These are phyloP conservation scores for Xylariaceae sp. DNA, from an alignment of 2,329 filamentous ascomycete genomes.

Conservation along the genomic window DNA sequence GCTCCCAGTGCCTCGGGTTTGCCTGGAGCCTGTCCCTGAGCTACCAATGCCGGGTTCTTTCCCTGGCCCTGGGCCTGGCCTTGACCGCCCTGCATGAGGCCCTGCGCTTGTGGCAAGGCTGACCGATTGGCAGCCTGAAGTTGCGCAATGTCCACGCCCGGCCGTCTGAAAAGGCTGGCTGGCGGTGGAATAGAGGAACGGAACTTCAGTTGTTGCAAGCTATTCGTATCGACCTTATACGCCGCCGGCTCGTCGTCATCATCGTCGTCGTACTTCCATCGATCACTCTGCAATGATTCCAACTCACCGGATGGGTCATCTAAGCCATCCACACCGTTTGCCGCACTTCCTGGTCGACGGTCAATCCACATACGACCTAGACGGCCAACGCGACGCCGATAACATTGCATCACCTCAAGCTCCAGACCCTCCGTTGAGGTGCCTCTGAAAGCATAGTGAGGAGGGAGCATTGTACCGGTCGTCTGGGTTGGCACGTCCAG, in stretches of 20 bases:
- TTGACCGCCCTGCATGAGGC: slow-evolving; percentile 18
- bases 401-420: slow-evolving; percentile 53
- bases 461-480: slow-evolving; percentile 28
- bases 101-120: slow-evolving; percentile 23
- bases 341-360: slow-evolving; percentile 58
- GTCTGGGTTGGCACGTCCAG: slow-evolving; percentile 41
- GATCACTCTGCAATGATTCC: slow-evolving; percentile 46
- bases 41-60: slow-evolving; percentile 6
- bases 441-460: slow-evolving; percentile 43
- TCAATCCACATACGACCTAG: slow-evolving; percentile 85
- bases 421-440: slow-evolving; percentile 37
- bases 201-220: slow-evolving; percentile 55
- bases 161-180: slow-evolving; percentile 38
- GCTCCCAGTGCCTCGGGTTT: slow-evolving; percentile 9
- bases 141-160: slow-evolving; percentile 29
- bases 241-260: slow-evolving; percentile 65
- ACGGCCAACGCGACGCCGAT: slow-evolving; percentile 77
- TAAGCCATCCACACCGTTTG: slow-evolving; percentile 9
- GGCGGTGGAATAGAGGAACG: slow-evolving; percentile 53
- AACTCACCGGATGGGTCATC: slow-evolving; percentile 31
- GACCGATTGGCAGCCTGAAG: slow-evolving; percentile 24
- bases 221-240: slow-evolving; percentile 70
- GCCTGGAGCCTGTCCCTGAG: slow-evolving; percentile 11
- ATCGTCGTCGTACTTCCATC: slow-evolving; percentile 84
- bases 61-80: slow-evolving; percentile 12